Base-by-base conservation (phyloP, 2,329 filamentous ascomycete species). In the Tricladium varicosporioides region DNA sequence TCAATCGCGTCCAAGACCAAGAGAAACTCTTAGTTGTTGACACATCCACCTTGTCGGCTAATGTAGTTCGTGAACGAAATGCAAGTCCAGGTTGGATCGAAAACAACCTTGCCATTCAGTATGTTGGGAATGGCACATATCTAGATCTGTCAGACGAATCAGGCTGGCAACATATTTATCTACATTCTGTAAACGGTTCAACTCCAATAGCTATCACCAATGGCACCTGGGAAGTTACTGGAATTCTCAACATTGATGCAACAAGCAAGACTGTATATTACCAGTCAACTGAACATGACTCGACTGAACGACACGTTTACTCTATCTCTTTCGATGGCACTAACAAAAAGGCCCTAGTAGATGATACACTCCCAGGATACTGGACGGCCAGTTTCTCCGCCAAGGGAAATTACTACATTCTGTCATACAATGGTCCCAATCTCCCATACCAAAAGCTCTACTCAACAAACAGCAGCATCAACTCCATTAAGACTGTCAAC, bases 401-500 rank as follows among this genome's bases (percentile, higher is more conserved):
- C 15, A 53, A 53, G 42, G 48, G 56, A 16, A 56, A 55, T 22
- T 89, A 85, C 74, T 88, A 88, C 65, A 80, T 89, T 44, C 78
- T 88, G 2, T 79, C 74, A 51, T 89, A 89, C 67, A 71, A 74
- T 15, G 86, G 86, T 0, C 86, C 86, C 0, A 81, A 88, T 54
- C 81, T 89, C 0, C 86, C 86, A 0, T 88, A 87, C 71, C 85
- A 89, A 65, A 83, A 87, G 60, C 76, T 89, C 0, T 87, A 87
- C 71, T 73, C 80, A 0, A 68, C 79, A 59, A 81, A 85, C 66
- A 77, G 78, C 16, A 80, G 76, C 16, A 65, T 65, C 7, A 76
- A 73, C 33, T 79, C 84, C 0, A 70, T 88, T 8, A 79, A 81
- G 5, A 82, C 79, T 0, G 75, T 89, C 8, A 80, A 81, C 9